Percentiles rank a stretch among this genome's conserved stretches.
These are phyloP conservation scores for Bolboschoenus planiculmis DNA, from an alignment of 176 grass and related monocot species.

Conservation along the genomic window DNA sequence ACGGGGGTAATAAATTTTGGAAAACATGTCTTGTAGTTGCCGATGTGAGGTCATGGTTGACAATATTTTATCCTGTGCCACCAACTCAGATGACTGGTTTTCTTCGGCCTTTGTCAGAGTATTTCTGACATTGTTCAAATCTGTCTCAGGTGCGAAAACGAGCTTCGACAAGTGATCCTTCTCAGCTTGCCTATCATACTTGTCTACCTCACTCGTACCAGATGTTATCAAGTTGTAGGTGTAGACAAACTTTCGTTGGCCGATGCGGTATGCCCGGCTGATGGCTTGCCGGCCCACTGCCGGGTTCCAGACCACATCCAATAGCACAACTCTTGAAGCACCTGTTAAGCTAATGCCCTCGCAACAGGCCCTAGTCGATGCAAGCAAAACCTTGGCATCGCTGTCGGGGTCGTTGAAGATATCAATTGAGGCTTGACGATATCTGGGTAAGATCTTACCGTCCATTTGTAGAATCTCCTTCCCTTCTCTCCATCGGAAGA, in stretches of 20 bases:
- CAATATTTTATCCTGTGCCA: slow-evolving; percentile 72
- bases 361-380: slow-evolving; percentile 87
- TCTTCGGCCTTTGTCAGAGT: slow-evolving; percentile 61
- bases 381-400: slow-evolving; percentile 73
- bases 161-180: slow-evolving; percentile 89
- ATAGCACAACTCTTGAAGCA: slow-evolving; percentile 88
- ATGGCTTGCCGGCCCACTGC: slow-evolving; percentile 82
- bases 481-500: slow-evolving; percentile 73
- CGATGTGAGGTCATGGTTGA: slow-evolving; percentile 66
- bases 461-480: slow-evolving; percentile 82
- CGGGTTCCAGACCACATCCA: slow-evolving; percentile 94
- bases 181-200: slow-evolving; percentile 77
- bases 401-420: slow-evolving; percentile 69
- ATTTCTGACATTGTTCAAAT: slow-evolving; percentile 73
- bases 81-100: slow-evolving; percentile 49
- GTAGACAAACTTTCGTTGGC: slow-evolving; percentile 84
- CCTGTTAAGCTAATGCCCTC: slow-evolving; percentile 91
- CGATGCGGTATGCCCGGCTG: slow-evolving; percentile 74
- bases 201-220: slow-evolving; percentile 86
- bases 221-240: slow-evolving; percentile 86
- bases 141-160: slow-evolving; percentile 70
- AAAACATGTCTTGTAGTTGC: slow-evolving; percentile 65
- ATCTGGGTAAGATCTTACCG: slow-evolving; percentile 61
- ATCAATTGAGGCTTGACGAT: slow-evolving; percentile 67
- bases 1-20: slow-evolving; percentile 68